Base-by-base conservation (phyloP, 2,329 filamentous ascomycete species). In the Claviceps humidiphila region DNA sequence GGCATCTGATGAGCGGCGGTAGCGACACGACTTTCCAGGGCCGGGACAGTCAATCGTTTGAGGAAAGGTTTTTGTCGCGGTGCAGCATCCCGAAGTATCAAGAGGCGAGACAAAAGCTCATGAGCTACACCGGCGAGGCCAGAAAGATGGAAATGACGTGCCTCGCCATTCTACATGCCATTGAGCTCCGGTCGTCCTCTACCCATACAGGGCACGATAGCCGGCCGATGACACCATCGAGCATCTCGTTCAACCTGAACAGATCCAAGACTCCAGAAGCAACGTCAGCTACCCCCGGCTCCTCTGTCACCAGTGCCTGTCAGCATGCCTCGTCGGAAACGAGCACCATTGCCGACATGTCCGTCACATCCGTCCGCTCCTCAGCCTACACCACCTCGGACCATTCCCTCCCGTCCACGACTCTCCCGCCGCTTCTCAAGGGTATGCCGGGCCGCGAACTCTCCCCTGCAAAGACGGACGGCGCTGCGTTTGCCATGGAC, bases 401-500 rank as follows among this genome's bases (percentile, higher is more conserved):
- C 11, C 48, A 51, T 20, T 49, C 51, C 3, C 53, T 56, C 1
- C 52, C 53, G 0, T 54, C 56, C 22, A 49, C 57, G 4, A 54
- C 56, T 7, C 59, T 59, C 0, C 60, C 63, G 37, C 90, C 69
- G 76, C 60, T 71, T 0, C 60, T 71, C 9, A 60, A 56, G 49
- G 67, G 69, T 5, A 63, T 68, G 52, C 68, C 69, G 1, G 69
- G 69, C 2, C 62, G 68, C 50, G 69, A 71, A 50, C 55, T 71
- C 9, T 67, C 66, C 0, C 61, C 60, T 3, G 64, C 69, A 14
- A 68, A 65, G 48, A 71, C 67, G 1, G 66, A 71, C 34, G 63
- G 62, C 4, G 64, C 66, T 14, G 59, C 59, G 3, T 68, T 70
- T 54, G 57, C 61, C n/a, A 59, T 60, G 30, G 67, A 70, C 39